phyloP scores from a whole-genome alignment of 2,329 filamentous ascomycete species.

The Arthroderma sp. region DNA sequence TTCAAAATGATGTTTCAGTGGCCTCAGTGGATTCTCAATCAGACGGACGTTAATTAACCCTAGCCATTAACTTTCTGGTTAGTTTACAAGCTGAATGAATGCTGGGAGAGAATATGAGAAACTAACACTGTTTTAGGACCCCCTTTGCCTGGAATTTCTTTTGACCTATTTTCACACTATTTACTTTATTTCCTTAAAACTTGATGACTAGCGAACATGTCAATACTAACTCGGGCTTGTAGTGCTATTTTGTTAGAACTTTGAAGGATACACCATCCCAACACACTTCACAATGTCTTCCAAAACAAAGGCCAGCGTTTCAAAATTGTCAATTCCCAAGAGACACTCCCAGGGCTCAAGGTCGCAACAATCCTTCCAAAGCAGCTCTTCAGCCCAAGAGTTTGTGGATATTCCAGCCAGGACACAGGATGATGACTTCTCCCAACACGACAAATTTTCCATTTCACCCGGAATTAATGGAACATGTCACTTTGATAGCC shows the following conservation, averaged over 20 bases:
- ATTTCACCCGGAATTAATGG: conserved; percentile 28
- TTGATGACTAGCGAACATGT: conserved; percentile 1
- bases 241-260: conserved; percentile 6
- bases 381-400: conserved; percentile 27
- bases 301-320: conserved; percentile 27
- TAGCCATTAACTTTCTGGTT: not conserved
- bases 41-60: not conserved
- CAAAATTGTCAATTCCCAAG: conserved; percentile 28
- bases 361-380: conserved; percentile 23
- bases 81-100: not conserved
- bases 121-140: not conserved
- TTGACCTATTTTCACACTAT: not conserved
- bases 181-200: not conserved
- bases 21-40: not conserved
- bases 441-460: conserved; percentile 32
- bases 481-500: conserved; percentile 25
- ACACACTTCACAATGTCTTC: conserved; percentile 24
- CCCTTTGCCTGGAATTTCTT: not conserved
- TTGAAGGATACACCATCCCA: not conserved
- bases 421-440: conserved; percentile 34
- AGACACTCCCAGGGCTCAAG: conserved; percentile 23
- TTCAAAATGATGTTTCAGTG: conserved; percentile 1
- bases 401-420: conserved; percentile 30
- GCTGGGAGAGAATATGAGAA: not conserved
- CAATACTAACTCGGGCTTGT: conserved; percentile 10